Conservation (phyloP, 1,284 basidiomycete species). For the Marasmius fiardii region DNA sequence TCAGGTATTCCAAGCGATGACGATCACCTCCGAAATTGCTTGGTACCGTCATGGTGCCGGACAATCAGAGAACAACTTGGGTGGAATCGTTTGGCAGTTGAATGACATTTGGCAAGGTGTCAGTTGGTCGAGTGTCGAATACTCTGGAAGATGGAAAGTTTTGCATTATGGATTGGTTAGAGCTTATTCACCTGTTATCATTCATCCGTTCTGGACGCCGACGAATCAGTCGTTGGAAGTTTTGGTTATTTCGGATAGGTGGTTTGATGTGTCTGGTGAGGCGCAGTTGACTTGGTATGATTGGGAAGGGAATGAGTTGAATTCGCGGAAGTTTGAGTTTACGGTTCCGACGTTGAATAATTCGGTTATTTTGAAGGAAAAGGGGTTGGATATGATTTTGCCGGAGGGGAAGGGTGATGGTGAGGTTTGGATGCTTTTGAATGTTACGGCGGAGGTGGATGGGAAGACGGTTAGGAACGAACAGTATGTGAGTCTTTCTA, state of each 20-base stretch:
- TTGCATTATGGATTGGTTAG: slow-evolving; percentile 48
- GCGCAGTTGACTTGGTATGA: slow-evolving; percentile 59
- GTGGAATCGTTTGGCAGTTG: slow-evolving; percentile 60
- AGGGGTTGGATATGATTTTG: slow-evolving; percentile 41
- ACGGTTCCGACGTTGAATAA: slow-evolving; percentile 48
- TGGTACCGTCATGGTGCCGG: slow-evolving; percentile 60
- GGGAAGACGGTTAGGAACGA: slow-evolving; percentile 44
- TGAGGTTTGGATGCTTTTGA: slow-evolving; percentile 51
- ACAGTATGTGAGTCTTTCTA: slow-evolving; percentile 41
- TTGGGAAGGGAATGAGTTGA: slow-evolving; percentile 45
- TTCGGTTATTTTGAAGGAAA: slow-evolving; percentile 36
- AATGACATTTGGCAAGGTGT: slow-evolving; percentile 69
- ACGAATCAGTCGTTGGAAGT: slow-evolving; percentile 47
- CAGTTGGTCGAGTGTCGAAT: slow-evolving; percentile 59
- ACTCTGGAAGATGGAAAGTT: slow-evolving; percentile 62
- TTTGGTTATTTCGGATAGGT: slow-evolving; percentile 48
- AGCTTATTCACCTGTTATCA: slow-evolving; percentile 45
- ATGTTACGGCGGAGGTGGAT: slow-evolving; percentile 44
- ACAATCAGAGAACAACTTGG: slow-evolving; percentile 55
- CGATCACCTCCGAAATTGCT: slow-evolving; percentile 56
- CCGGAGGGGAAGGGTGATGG: slow-evolving; percentile 36
- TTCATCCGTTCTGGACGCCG: slow-evolving; percentile 54
- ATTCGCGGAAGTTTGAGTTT: slow-evolving; percentile 36
- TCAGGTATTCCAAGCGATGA: slow-evolving; percentile 55
- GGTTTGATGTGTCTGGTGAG: slow-evolving; percentile 43